phyloP scores from a whole-genome alignment of 2,329 filamentous ascomycete species.

The Apiospora marii region DNA sequence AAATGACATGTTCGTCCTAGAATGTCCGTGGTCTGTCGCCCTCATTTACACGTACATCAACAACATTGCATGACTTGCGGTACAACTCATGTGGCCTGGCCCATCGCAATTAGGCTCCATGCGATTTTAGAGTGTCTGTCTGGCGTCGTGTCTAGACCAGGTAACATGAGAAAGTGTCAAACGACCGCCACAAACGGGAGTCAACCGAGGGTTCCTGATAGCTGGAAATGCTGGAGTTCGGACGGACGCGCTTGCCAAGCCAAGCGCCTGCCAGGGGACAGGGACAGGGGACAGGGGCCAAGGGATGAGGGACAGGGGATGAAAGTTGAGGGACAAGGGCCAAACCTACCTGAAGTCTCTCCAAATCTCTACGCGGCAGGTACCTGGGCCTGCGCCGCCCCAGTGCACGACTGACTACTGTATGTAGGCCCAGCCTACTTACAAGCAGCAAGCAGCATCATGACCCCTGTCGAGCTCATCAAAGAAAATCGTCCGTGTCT shows the following conservation, averaged over 20 bases:
- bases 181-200: slow-evolving; percentile 20
- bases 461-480: slow-evolving; percentile 15
- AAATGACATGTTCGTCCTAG: slow-evolving; percentile 13
- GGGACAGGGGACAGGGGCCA: not conserved
- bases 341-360: not conserved
- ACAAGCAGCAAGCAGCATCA: not conserved
- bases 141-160: slow-evolving; percentile 21
- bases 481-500: slow-evolving; percentile 19
- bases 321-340: not conserved
- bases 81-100: slow-evolving; percentile 12
- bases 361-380: not conserved
- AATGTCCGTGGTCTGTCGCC: slow-evolving; percentile 12
- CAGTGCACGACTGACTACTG: not conserved
- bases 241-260: not conserved
- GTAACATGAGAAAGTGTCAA: slow-evolving; percentile 22
- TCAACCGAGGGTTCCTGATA: slow-evolving; percentile 20
- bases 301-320: not conserved
- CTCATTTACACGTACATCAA: slow-evolving; percentile 11
- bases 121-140: slow-evolving; percentile 19
- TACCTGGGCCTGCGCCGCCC: not conserved
- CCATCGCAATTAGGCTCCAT: slow-evolving; percentile 18
- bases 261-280: slow-evolving; percentile 9
- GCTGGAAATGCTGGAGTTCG: slow-evolving; percentile 19
- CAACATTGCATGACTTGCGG: slow-evolving; percentile 20
- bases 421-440: not conserved